Evolutionary conservation across 495 filamentous ascomycete genomes (phyloP), one percentile per base, ranked within the genome.

Genomic region (Penicillium ucsense): DNA sequence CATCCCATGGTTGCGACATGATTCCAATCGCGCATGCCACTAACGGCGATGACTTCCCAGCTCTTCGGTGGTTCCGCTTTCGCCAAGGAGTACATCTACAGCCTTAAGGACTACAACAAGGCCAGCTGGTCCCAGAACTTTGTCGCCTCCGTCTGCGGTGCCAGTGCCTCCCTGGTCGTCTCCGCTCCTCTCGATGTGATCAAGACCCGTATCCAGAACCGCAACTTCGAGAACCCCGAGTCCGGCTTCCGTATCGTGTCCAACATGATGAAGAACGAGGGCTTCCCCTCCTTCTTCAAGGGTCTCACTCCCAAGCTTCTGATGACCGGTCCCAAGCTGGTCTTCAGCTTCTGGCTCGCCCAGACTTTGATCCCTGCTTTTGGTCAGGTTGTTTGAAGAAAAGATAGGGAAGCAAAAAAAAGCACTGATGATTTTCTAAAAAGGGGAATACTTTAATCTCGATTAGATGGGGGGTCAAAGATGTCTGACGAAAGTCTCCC

Each of bases 291-390:
- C 48, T 96, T 99, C 79, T 99, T 99, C 80, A 99, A 99, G 79
- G 92, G 92, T 10, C 67, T 99, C 46, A 86, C 86, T 38, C 92
- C 92, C 43, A 99, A 99, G 81, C 78, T 98, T 53, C 75, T 98
- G 58, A 97, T 97, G 90, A 98, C 92, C 20, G 92, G 92, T 31
- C 92, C 92, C 51, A 98, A 98, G 78, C 75, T 98, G 43, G 90
- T 96, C 47, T 98, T 98, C 78, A 95, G 89, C 54, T 99, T 99
- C 81, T 99, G 92, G 92, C 78, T 99, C 55, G 92, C 90, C 48
- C 89, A 95, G 74, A 94, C 88, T 38, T 70, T 95, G 55, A 95
- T 95, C 63, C 81, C 81, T 49, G 76, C 79, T 11, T 85, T 84
- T 59, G 70, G 72, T 51, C 77, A 79, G 65, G 64, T 82, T 51